Base-by-base conservation (phyloP, 495 filamentous ascomycete species). In the Tuber magnatum region DNA sequence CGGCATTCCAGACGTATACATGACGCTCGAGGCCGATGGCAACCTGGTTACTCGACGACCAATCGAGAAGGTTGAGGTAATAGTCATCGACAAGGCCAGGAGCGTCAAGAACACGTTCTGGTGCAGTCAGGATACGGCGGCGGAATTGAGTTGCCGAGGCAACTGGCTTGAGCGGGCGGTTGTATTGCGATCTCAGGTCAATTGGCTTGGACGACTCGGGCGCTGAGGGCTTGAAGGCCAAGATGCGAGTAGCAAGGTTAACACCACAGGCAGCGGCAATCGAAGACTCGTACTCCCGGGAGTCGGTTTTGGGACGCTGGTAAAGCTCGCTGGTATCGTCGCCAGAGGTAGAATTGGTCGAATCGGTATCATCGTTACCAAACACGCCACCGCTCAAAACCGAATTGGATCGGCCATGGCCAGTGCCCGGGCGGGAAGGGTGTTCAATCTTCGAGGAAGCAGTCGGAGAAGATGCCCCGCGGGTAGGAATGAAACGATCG, bases 1-100 rank as follows among this genome's bases (percentile, higher is more conserved):
- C 94, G 22, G 96, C 95, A n/a, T 94, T 97, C 95, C 96, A 99
- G 80, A 99, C 92, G 80, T 98, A 99, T 75, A 98, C 94, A 76
- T 90, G 96, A 72, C 95, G 93, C 85, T 97, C 95, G 22, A 99
- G 89, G 70, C 95, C 95, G 83, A 99, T 97, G 42, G 95, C 95
- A 71, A 99, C 94, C 84, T 98, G 95, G 87, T 99, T 99, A 68
- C 91, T 90, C 28, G 93, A 94, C 83, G 93, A 97, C 95, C 95
- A 99, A 85, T 99, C 95, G 32, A 98, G 86, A 42, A 99, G 87
- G 86, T 99, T 99, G 81, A 99, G 91, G 83, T 99, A 99, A 88
- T 98, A 99, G 84, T 99, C 95, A 83, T 99, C 95, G 73, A 97
- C 89, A 41, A 99, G 88, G 73, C 94, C 95, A 1, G 95, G 95